Conservation (phyloP, 345 rosid genomes). For the Salix exigua region DNA sequence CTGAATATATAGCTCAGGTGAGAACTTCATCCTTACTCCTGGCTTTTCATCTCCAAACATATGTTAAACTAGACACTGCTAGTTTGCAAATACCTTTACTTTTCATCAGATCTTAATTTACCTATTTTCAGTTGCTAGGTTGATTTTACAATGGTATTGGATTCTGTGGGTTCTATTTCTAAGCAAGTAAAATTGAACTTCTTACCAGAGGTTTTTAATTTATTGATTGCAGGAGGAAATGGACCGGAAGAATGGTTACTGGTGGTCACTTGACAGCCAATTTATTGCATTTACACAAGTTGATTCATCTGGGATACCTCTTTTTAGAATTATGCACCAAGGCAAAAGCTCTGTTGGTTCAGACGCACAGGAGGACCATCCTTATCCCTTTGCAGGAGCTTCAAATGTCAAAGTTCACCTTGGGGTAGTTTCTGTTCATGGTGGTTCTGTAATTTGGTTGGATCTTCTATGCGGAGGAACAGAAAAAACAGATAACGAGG, state of each 20-base stretch:
- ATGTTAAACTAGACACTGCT: background rate
- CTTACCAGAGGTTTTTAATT: background rate
- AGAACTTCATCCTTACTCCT: conserved; percentile 19
- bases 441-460: conserved; percentile 80
- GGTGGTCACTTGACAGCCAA: conserved; percentile 97
- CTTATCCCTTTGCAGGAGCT: conserved; percentile 95
- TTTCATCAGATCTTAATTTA: background rate
- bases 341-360: conserved; percentile 74
- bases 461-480: conserved; percentile 77
- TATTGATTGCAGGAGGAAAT: conserved; percentile 74
- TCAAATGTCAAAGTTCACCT: conserved; percentile 77
- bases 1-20: conserved; percentile 99
- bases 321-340: conserved; percentile 94
- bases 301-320: conserved; percentile 68
- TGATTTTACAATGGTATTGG: background rate
- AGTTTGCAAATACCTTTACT: background rate
- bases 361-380: conserved; percentile 89
- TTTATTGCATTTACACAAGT: conserved; percentile 79
- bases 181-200: background rate
- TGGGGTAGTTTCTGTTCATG: conserved; percentile 74
- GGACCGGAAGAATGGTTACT: conserved; percentile 90
- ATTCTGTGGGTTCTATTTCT: background rate
- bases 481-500: conserved; percentile 36
- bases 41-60: background rate
- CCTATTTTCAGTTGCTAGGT: background rate